phyloP scores from a whole-genome alignment of 1,284 basidiomycete genomes.

The Earliella scabrosa region DNA sequence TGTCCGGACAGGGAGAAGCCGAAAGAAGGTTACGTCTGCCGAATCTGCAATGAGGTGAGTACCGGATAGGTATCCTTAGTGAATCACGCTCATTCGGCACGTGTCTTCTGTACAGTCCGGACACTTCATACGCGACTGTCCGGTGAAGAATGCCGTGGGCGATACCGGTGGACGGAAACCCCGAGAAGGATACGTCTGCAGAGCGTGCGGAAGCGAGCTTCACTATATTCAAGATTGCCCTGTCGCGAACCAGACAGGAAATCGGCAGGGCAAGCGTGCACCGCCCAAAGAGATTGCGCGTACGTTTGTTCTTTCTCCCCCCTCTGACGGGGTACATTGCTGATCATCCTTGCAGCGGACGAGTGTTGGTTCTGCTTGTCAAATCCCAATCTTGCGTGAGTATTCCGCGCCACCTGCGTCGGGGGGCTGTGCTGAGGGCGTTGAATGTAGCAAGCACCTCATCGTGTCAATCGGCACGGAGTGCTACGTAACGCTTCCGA shows the following conservation, averaged over 20 bases:
- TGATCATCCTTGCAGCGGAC: slow-evolving; percentile 55
- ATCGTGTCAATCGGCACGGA: slow-evolving; percentile 92
- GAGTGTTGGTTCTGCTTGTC: slow-evolving; percentile 98
- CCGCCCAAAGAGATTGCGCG: slow-evolving; percentile 81
- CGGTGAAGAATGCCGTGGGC: slow-evolving; percentile 72
- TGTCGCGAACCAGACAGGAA: slow-evolving; percentile 57
- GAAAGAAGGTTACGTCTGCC: slow-evolving; percentile 86
- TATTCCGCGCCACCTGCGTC: too few species aligned
- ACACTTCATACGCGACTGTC: slow-evolving; percentile 88
- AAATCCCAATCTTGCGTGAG: slow-evolving; percentile 86
- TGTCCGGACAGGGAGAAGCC: slow-evolving; percentile 78
- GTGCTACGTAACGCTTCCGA: slow-evolving; percentile 91
- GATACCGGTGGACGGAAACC: slow-evolving; percentile 83
- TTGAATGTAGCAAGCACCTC: slow-evolving; percentile 88
- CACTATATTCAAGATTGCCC: slow-evolving; percentile 90
- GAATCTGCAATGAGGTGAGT: slow-evolving; percentile 69
- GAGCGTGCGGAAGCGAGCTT: slow-evolving; percentile 82
- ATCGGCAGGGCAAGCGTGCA: slow-evolving; percentile 47
- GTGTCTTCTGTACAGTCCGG: slow-evolving; percentile 54
- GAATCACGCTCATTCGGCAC: slow-evolving; percentile 2
- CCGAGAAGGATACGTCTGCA: slow-evolving; percentile 83
- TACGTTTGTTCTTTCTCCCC: slow-evolving; percentile 42
- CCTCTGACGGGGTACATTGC: not conserved
- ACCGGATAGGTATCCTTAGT: too few species aligned
- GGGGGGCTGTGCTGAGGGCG: too few species aligned